Conservation (phyloP, 768 basidiomycete species). For the Kwoniella heveanensis region DNA sequence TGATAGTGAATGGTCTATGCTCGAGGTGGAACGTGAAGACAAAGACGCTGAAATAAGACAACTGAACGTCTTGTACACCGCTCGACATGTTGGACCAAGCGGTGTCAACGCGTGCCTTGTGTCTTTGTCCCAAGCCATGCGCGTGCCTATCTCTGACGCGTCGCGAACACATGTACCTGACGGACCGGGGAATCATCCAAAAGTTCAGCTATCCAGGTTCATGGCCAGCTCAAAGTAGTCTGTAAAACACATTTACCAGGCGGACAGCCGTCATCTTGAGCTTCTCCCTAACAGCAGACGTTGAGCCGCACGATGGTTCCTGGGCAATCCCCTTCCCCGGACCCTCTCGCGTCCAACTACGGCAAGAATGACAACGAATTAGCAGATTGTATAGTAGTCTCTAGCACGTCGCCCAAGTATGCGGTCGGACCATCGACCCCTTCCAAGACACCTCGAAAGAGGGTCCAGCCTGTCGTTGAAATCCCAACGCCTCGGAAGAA, state of each 20-base stretch:
- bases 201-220: too few relatives aligned
- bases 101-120: background rate
- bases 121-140: background rate
- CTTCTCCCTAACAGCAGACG: too few relatives aligned
- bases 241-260: too few relatives aligned
- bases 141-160: slow-evolving; percentile 6
- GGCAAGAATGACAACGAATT: slow-evolving; percentile 2
- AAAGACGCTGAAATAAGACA: too few relatives aligned
- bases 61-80: too few relatives aligned
- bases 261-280: too few relatives aligned
- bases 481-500: slow-evolving; percentile 16
- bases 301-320: slow-evolving; percentile 5
- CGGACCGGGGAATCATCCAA: too few relatives aligned
- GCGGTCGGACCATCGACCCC: slow-evolving; percentile 8
- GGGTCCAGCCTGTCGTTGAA: slow-evolving; percentile 16
- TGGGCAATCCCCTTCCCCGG: slow-evolving; percentile 3
- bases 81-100: too few relatives aligned
- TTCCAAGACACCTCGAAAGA: slow-evolving; percentile 4
- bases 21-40: too few relatives aligned
- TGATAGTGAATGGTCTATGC: too few relatives aligned
- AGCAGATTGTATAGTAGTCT: slow-evolving; percentile 21
- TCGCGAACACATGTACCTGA: background rate
- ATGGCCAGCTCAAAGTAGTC: too few relatives aligned
- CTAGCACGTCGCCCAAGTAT: slow-evolving; percentile 10
- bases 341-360: slow-evolving; percentile 13